A percentile compares a stretch with the other conserved stretches of the same genome.
Evolutionary conservation across 148 eudicot species (phyloP).

Genomic region (Nepenthes gracilis): DNA sequence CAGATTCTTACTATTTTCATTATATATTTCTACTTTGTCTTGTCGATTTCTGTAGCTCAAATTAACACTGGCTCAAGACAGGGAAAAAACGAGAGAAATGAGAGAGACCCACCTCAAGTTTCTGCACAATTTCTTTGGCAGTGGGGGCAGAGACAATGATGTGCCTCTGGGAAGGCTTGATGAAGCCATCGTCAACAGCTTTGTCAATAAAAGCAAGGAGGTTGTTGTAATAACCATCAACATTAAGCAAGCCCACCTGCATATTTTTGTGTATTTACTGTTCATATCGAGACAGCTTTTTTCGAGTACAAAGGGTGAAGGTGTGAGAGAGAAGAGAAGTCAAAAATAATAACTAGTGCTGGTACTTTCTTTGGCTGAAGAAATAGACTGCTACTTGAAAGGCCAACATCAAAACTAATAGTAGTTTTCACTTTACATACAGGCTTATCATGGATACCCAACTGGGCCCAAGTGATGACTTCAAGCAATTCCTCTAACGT

Average conservation of each 20-base stretch:
- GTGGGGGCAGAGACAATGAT: slow-evolving; percentile 10
- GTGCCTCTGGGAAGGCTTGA: slow-evolving; percentile 2
- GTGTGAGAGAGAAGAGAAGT: not conserved
- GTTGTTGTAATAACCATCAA: slow-evolving; percentile 1
- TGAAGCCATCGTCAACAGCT: slow-evolving; percentile 15
- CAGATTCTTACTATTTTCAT: too few relatives aligned
- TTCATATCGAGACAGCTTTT: not conserved
- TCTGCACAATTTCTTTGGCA: slow-evolving; percentile 9
- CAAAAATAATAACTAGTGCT: too few relatives aligned
- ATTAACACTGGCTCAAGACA: too few relatives aligned
- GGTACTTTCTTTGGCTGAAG: too few relatives aligned
- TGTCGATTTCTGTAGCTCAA: too few relatives aligned
- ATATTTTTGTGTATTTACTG: not conserved
- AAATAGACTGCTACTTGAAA: too few relatives aligned
- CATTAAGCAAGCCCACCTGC: slow-evolving; percentile 3
- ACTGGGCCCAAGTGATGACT: slow-evolving; percentile 16
- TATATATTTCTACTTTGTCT: too few relatives aligned
- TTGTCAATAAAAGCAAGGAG: slow-evolving; percentile 11
- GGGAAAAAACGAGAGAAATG: too few relatives aligned
- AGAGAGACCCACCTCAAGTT: slow-evolving; percentile 8
- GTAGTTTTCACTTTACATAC: not conserved
- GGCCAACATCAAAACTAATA: too few relatives aligned
- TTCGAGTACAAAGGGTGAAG: not conserved
- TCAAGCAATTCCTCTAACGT: slow-evolving; percentile 13
- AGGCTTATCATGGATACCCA: slow-evolving; percentile 16